These are phyloP conservation scores for Aegilops tauschii DNA, from an alignment of 176 grass and related monocot genomes.

Conservation along the genomic window DNA sequence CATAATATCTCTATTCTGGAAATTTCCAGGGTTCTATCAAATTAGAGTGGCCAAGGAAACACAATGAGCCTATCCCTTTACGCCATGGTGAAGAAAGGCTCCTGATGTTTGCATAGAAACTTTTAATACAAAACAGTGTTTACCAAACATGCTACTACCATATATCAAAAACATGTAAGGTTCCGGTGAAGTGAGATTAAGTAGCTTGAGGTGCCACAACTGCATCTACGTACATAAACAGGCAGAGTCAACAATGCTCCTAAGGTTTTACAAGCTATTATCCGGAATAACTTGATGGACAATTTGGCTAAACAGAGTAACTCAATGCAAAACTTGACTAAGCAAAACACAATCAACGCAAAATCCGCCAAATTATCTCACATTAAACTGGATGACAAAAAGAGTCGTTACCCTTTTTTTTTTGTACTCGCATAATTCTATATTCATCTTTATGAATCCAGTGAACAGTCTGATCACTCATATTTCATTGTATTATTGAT, in stretches of 20 bases:
- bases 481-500: background rate
- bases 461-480: background rate
- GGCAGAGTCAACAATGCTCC: background rate
- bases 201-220: background rate
- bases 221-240: background rate
- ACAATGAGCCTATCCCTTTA: background rate
- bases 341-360: background rate
- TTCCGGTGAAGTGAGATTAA: background rate
- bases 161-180: background rate
- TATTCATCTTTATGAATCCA: background rate
- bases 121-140: background rate
- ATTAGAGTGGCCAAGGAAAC: slow-evolving; percentile 2
- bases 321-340: background rate
- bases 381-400: background rate
- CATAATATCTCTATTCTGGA: background rate
- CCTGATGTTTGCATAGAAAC: slow-evolving; percentile 17
- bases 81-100: slow-evolving; percentile 10
- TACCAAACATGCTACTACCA: background rate
- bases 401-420: background rate
- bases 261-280: background rate
- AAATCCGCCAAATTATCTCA: background rate
- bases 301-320: background rate
- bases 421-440: background rate
- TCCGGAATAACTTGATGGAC: background rate
- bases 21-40: background rate